Base-by-base conservation (phyloP, 257 asterid genomes). In the Nicotiana noctiflora region DNA sequence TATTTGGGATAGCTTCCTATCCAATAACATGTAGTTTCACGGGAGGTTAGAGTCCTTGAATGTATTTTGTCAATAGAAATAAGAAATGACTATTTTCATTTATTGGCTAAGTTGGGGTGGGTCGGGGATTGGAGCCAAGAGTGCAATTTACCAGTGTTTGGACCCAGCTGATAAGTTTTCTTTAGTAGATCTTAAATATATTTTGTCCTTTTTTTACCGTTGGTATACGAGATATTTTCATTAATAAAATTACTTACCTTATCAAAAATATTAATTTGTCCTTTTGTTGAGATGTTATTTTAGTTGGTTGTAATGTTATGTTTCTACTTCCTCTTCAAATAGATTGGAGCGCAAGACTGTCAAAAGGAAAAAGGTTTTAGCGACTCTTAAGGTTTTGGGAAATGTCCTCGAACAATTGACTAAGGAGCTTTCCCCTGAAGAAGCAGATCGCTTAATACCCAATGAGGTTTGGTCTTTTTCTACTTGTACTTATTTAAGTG, bases 301-400 rank as follows among this genome's bases (percentile, higher is more conserved):
- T 72, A 6, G 78, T 72, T 72, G 78, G 4, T 72, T 72, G 21
- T 23, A n/a, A 23, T 3, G 21, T 23, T 46, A 10, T 37, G 31
- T 76, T 84, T 62, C 60, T 84, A 31, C 74, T 84, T 27, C 52
- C 72, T 25, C 75, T 84, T 81, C 76, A 77, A 67, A 61, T 82
- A 95, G 99, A 84, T 84, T 95, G 93, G 99, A 95, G 91, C 94
- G 97, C 79, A 95, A 87, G 88, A 92, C 97, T 80, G 89, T 90
- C 67, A 88, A 89, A 86, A 88, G 97, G 85, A 95, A 92, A 87
- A 88, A 87, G 86, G 98, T 95, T 83, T 90, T 91, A 90, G 98
- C 92, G 15, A 95, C 99, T 79, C 97, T 95, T 60, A 95, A 92
- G 88, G 94, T 95, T 81, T 87, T 95, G 81, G 97, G 98, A 65